A percentile compares a stretch with the other conserved stretches of the same genome.
Conservation (phyloP, 108 stramenopile genomes). For the Fistulifera pelliculosa region DNA sequence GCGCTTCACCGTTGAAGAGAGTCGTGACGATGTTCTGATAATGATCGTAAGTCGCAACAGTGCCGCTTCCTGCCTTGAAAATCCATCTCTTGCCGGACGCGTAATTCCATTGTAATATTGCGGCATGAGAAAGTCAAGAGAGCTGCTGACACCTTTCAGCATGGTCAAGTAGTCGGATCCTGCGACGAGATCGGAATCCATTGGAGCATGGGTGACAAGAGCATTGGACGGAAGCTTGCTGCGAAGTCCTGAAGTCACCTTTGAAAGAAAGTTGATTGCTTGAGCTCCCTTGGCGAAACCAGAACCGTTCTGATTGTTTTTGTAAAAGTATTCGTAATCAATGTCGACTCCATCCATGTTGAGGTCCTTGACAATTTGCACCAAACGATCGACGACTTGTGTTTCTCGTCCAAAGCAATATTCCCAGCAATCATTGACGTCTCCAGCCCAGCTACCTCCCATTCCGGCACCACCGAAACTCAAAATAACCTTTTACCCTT, state of each 20-base stretch:
- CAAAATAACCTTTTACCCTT: conserved; percentile 49
- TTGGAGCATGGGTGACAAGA: conserved; percentile 48
- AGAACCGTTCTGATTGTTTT: conserved; percentile 20
- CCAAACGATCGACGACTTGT: conserved; percentile 31
- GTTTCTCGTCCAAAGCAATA: conserved; percentile 56
- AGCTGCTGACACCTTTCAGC: conserved; percentile 14
- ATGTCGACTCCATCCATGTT: conserved; percentile 50
- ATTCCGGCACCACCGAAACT: conserved; percentile 63
- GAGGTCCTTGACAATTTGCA: conserved; percentile 33
- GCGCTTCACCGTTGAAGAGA: conserved; percentile 34
- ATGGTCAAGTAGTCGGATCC: conserved; percentile 37
- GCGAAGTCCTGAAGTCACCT: conserved; percentile 29
- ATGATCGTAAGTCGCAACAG: conserved; percentile 11
- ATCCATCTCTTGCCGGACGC: conserved; percentile 27
- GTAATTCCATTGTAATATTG: conserved; percentile 54
- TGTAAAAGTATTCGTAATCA: conserved; percentile 66
- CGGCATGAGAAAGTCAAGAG: conserved; percentile 47
- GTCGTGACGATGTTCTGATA: conserved; percentile 26
- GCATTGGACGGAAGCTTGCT: conserved; percentile 29
- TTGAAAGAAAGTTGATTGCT: conserved; percentile 32
- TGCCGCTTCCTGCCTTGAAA: conserved; percentile 18
- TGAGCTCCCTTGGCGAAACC: conserved; percentile 17
- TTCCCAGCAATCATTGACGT: conserved; percentile 60
- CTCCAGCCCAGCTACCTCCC: conserved; percentile 44
- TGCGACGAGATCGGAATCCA: conserved; percentile 41